These are phyloP conservation scores for Avicennia marina DNA, from an alignment of 257 asterid genomes.

Conservation along the genomic window DNA sequence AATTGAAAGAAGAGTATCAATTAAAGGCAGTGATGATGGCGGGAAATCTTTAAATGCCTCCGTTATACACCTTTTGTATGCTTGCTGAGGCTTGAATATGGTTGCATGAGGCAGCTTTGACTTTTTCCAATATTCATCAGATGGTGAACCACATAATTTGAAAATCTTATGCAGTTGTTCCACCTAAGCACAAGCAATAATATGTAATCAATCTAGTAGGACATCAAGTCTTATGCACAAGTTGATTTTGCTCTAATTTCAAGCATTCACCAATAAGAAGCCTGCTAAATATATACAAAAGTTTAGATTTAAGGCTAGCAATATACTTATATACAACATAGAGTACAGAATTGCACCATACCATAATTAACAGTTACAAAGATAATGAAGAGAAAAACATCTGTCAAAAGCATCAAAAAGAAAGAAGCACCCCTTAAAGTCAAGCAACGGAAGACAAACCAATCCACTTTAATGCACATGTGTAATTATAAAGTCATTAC, in stretches of 20 bases:
- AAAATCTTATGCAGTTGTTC: constrained; percentile 60
- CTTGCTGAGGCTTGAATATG: constrained; percentile 44
- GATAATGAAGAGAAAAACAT: neutral
- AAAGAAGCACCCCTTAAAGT: neutral
- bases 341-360: neutral
- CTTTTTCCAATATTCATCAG: constrained; percentile 57
- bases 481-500: neutral
- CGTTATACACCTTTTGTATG: constrained; percentile 37
- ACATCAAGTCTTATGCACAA: neutral
- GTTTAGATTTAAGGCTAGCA: neutral
- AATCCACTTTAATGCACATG: neutral
- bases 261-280: neutral
- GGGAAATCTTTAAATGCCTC: constrained; percentile 49
- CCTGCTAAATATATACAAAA: neutral
- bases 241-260: neutral
- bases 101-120: constrained; percentile 41
- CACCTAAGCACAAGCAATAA: constrained; percentile 30
- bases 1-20: constrained; percentile 43
- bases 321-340: neutral
- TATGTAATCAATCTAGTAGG: constrained; percentile 5
- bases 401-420: neutral
- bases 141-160: constrained; percentile 66
- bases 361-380: neutral
- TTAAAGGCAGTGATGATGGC: constrained; percentile 31
- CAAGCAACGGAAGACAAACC: neutral